Evolutionary conservation across 1,139 yeast genomes (phyloP).

Genomic region (Candida gigantensis): DNA sequence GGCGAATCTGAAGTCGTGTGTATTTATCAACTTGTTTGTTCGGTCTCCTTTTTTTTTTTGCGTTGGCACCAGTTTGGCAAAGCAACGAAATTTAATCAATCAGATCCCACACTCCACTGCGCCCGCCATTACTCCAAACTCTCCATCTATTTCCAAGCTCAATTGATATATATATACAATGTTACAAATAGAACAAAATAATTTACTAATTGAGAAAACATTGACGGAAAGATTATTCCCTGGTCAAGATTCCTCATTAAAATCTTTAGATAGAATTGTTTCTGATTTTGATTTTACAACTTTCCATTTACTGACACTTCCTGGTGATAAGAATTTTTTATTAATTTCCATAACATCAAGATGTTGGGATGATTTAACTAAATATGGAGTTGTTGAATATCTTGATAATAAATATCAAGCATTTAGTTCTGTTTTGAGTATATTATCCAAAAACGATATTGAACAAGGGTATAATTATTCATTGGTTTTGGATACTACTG

Average conservation of each 20-base stretch:
- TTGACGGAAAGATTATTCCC: constrained; percentile 39
- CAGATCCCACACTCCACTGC: too few relatives aligned
- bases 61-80: too few relatives aligned
- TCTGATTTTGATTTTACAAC: constrained; percentile 96
- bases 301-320: constrained; percentile 83
- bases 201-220: constrained; percentile 45
- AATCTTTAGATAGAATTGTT: constrained; percentile 82
- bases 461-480: constrained; percentile 88
- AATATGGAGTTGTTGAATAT: constrained; percentile 61
- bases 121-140: too few relatives aligned
- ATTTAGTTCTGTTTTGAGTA: constrained; percentile 30
- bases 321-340: constrained; percentile 61
- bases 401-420: constrained; percentile 40
- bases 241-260: constrained; percentile 30
- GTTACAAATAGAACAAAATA: constrained; percentile 49
- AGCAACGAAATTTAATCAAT: too few relatives aligned
- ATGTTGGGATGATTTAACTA: constrained; percentile 71
- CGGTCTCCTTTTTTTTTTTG: too few relatives aligned
- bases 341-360: constrained; percentile 71
- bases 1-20: too few relatives aligned
- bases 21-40: too few relatives aligned
- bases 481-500: constrained; percentile 61
- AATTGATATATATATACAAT: too few relatives aligned
- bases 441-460: constrained; percentile 30
- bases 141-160: too few relatives aligned